Base-by-base conservation (phyloP, 805 yeast genomes). In the Middelhovenomyces tepae region DNA sequence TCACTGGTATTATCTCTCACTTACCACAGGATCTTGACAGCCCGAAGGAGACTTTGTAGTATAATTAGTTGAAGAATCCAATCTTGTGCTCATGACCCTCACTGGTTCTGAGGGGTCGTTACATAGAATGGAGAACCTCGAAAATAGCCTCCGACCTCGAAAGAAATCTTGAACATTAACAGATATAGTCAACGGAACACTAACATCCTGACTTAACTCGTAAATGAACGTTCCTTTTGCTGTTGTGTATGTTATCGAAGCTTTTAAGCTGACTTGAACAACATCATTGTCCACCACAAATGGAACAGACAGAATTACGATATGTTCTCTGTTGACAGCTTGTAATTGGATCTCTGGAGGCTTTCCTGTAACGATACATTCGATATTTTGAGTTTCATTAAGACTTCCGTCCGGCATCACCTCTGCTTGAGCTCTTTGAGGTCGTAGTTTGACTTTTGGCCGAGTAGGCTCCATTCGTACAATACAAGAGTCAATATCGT, bases 81-180 rank as follows among this genome's bases (percentile, higher is more conserved):
- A 58, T 3, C 55, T 51, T 14, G 71, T 74, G 4, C 58, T 48
- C 3, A 63, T 45, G 4, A 81, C 54, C 35, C 80, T 57, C 2
- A 78, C 61, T 0, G 91, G 93, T 4, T 53, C 46, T 6, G 57
- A 55, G 0, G 61, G 35, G 16, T 65, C 64, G 1, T 78, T 62
- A 4, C 86, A 67, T 13, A 83, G 78, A 28, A 83, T 65, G 9
- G 78, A 71, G 49, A 80, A 84, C 44, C 75, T 78, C 4, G 85
- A 74, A 42, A 71, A 77, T 1, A 83, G 56, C 18, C 63, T 57
- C 11, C 67, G 52, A 2, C 69, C 53, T 42, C 73, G 71, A 60
- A 81, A 82, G 7, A 77, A 73, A 51, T 84, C 94, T 46, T 81
- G 89, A 2, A 82, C 93, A 2, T 84, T 75, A 1, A 82, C 91